A percentile compares a stretch with the other conserved stretches of the same genome.
phyloP scores from a whole-genome alignment of 352 stramenopile genomes.

The Hyaloperonospora arabidopsidis region DNA sequence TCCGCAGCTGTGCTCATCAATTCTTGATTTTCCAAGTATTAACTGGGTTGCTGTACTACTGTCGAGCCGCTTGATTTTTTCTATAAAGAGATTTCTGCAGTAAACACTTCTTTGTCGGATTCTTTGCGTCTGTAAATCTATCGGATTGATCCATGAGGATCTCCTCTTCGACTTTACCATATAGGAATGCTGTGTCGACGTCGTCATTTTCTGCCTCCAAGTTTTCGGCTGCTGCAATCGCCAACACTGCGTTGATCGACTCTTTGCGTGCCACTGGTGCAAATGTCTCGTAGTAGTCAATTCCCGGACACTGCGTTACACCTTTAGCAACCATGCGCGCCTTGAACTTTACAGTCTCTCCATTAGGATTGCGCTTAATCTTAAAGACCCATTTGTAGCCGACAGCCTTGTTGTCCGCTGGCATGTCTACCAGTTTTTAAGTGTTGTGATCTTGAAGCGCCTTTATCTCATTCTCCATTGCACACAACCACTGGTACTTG shows the following conservation, averaged over 20 bases:
- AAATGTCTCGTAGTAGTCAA: constrained; percentile 3
- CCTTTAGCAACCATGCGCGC: background rate
- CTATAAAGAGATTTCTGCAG: background rate
- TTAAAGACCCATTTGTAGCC: background rate
- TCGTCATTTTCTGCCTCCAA: constrained; percentile 3
- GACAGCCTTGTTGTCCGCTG: background rate
- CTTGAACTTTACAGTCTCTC: no score
- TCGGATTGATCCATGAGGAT: constrained; percentile 7
- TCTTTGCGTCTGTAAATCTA: background rate
- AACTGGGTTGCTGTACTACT: background rate
- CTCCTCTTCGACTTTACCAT: constrained; percentile 6
- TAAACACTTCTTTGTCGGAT: background rate
- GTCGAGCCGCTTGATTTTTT: background rate
- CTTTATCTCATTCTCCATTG: background rate
- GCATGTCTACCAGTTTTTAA: background rate
- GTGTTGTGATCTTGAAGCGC: background rate
- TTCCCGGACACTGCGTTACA: background rate
- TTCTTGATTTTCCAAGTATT: background rate
- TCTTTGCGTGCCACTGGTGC: constrained; percentile 3
- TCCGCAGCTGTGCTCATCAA: background rate
- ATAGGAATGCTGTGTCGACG: constrained; percentile 2
- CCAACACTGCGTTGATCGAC: background rate
- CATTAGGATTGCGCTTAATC: no score
- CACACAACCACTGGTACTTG: background rate
- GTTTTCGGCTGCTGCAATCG: background rate